These are phyloP conservation scores for Quercus wislizeni DNA, from an alignment of 306 rosid genomes.

Conservation along the genomic window DNA sequence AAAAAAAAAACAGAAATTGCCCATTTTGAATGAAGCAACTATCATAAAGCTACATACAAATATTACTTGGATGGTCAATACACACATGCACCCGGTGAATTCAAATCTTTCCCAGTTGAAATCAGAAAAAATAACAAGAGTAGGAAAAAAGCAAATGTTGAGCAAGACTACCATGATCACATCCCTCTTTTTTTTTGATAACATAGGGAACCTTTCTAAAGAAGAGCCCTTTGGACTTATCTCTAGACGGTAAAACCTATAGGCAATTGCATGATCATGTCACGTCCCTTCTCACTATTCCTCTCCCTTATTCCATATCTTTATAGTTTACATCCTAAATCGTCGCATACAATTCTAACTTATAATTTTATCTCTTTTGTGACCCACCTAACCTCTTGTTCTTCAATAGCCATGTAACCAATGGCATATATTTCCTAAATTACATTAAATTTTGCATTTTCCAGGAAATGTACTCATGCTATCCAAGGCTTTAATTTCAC, in stretches of 20 bases:
- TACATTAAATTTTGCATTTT: background rate
- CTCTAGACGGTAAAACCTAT: no score
- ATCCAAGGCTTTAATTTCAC: background rate
- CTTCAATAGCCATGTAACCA: background rate
- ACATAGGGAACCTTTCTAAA: no score
- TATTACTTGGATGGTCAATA: background rate
- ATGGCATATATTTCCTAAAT: background rate
- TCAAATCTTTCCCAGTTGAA: background rate
- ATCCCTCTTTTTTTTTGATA: background rate
- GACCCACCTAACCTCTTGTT: background rate
- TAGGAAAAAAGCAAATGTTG: background rate
- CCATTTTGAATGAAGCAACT: background rate
- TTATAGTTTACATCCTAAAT: background rate
- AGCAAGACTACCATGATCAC: background rate
- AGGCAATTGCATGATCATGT: no score
- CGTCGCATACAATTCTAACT: background rate
- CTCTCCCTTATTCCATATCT: background rate
- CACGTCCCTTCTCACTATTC: background rate
- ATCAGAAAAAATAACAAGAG: background rate
- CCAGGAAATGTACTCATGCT: background rate
- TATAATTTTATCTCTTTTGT: background rate
- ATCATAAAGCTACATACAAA: background rate
- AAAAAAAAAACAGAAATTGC: background rate
- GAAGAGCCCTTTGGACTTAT: no score
- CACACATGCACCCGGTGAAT: background rate